These are phyloP conservation scores for Colletotrichum higginsianum DNA, from an alignment of 2,329 filamentous ascomycete species.

Conservation along the genomic window DNA sequence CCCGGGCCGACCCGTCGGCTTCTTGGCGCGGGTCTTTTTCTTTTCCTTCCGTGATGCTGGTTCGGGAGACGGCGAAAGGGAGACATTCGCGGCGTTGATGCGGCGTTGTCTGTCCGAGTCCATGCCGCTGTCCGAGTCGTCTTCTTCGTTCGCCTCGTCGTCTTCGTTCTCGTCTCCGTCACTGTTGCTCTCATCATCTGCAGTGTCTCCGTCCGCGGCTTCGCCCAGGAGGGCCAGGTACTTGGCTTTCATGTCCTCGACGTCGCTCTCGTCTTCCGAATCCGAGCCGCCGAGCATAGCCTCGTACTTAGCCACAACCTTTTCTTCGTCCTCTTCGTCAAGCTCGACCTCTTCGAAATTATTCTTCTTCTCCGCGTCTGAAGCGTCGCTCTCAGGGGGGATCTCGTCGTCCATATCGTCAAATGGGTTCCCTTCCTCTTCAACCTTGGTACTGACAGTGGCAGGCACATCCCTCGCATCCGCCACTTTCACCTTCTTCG, in stretches of 20 bases:
- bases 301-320: slow-evolving; percentile 60
- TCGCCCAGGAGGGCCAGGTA: slow-evolving; percentile 63
- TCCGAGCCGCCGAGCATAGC: slow-evolving; percentile 62
- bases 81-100: slow-evolving; percentile 45
- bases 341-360: slow-evolving; percentile 51
- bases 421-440: slow-evolving; percentile 46
- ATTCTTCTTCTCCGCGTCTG: slow-evolving; percentile 46
- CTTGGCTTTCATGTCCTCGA: slow-evolving; percentile 57
- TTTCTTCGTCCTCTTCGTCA: slow-evolving; percentile 52
- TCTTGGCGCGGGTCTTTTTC: slow-evolving; percentile 47
- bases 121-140: slow-evolving; percentile 46
- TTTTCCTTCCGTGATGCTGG: slow-evolving; percentile 51
- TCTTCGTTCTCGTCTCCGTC: slow-evolving; percentile 47
- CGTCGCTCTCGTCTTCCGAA: slow-evolving; percentile 58
- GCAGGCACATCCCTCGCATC: slow-evolving; percentile 42
- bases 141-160: slow-evolving; percentile 50
- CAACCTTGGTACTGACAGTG: slow-evolving; percentile 51
- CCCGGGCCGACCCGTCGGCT: slow-evolving; percentile 42
- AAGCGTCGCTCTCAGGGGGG: slow-evolving; percentile 43
- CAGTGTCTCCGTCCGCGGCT: slow-evolving; percentile 57
- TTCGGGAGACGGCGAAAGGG: slow-evolving; percentile 50
- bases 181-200: slow-evolving; percentile 53
- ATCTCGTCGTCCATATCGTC: slow-evolving; percentile 43
- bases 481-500: slow-evolving; percentile 48
- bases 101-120: slow-evolving; percentile 46